These are phyloP conservation scores for Collariella sp. DNA, from an alignment of 495 filamentous ascomycete species.

Conservation along the genomic window DNA sequence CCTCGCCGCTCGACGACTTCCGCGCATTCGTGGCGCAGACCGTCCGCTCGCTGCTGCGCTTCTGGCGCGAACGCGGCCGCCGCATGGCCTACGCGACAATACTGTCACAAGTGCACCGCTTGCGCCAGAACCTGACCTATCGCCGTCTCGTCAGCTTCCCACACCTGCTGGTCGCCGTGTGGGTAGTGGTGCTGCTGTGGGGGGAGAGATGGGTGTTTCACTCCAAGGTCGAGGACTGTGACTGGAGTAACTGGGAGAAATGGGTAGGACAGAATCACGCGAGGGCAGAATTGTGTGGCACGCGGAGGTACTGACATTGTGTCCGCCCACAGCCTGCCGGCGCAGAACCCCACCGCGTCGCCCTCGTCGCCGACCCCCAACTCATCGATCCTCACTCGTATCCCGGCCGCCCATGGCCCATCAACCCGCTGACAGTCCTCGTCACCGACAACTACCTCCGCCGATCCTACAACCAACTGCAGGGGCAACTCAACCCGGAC, in stretches of 20 bases:
- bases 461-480: constrained; percentile 65
- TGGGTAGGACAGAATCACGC: constrained; percentile 57
- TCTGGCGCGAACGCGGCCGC: constrained; percentile 33
- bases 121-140: constrained; percentile 36
- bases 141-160: constrained; percentile 48
- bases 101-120: constrained; percentile 21
- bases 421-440: constrained; percentile 66
- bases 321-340: constrained; percentile 49
- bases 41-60: constrained; percentile 25
- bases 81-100: constrained; percentile 22
- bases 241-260: constrained; percentile 81
- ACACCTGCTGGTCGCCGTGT: constrained; percentile 59
- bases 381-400: constrained; percentile 96
- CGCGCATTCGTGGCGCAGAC: constrained; percentile 22
- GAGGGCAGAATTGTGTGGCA: neutral
- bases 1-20: constrained; percentile 24
- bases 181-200: constrained; percentile 76
- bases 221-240: constrained; percentile 57
- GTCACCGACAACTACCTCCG: constrained; percentile 86
- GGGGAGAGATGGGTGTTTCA: constrained; percentile 75
- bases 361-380: constrained; percentile 93
- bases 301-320: neutral
- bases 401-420: constrained; percentile 82
- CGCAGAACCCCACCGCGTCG: constrained; percentile 75
- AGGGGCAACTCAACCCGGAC: constrained; percentile 62